A percentile compares a stretch with the other conserved stretches of the same genome.
Conservation (phyloP, 2,329 filamentous ascomycete species). For the Alternaria ethzedia region DNA sequence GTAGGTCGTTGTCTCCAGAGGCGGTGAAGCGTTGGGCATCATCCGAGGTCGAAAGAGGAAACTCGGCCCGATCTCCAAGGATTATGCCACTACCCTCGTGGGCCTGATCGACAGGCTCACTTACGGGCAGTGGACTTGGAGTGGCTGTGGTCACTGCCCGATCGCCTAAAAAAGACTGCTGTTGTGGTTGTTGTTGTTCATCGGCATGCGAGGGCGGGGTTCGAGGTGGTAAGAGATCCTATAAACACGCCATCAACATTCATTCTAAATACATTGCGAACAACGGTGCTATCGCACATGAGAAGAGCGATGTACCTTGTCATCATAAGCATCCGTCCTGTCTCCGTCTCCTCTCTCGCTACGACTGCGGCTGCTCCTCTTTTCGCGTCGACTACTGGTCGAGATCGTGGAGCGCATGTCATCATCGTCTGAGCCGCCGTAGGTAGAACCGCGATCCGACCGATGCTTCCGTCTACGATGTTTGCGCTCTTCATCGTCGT, state of each 20-base stretch:
- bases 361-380: constrained; percentile 51
- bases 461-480: constrained; percentile 55
- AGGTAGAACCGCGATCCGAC: constrained; percentile 47
- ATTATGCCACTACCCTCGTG: constrained; percentile 37
- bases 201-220: constrained; percentile 32
- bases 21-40: constrained; percentile 30
- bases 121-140: constrained; percentile 54
- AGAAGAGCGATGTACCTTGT: constrained; percentile 48
- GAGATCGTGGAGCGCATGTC: constrained; percentile 45
- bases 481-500: constrained; percentile 50
- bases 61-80: constrained; percentile 43
- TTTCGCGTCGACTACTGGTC: constrained; percentile 48
- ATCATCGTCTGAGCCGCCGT: constrained; percentile 49
- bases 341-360: constrained; percentile 43
- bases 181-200: constrained; percentile 45
- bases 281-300: constrained; percentile 33
- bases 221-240: constrained; percentile 41
- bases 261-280: constrained; percentile 39
- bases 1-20: constrained; percentile 29
- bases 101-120: constrained; percentile 37
- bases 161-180: constrained; percentile 68
- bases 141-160: constrained; percentile 62
- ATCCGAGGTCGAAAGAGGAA: constrained; percentile 35
- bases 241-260: constrained; percentile 39
- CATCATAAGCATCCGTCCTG: constrained; percentile 42